Conservation (phyloP, 805 yeast species). For the Metschnikowia aberdeeniae region DNA sequence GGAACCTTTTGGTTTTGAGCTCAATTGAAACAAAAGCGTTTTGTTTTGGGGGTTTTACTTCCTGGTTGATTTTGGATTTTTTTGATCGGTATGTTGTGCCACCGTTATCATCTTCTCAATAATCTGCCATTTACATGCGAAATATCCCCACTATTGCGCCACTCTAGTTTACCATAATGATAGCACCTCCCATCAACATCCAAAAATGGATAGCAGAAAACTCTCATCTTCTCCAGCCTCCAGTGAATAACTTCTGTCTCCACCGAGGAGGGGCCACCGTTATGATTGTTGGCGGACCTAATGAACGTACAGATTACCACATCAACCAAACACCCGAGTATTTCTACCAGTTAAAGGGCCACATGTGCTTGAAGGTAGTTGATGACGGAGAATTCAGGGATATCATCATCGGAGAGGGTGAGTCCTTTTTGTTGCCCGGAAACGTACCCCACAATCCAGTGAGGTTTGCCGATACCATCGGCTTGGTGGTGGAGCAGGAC, state of each 20-base stretch:
- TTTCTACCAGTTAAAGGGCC: slow-evolving; percentile 84
- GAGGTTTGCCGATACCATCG: slow-evolving; percentile 79
- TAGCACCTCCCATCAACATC: slow-evolving; percentile 69
- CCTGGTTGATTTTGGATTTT: too few species aligned
- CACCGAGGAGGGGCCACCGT: slow-evolving; percentile 91
- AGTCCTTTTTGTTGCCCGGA: slow-evolving; percentile 80
- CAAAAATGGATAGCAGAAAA: slow-evolving; percentile 79
- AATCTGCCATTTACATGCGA: too few species aligned
- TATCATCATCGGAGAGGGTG: slow-evolving; percentile 75
- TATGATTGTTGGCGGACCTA: slow-evolving; percentile 96
- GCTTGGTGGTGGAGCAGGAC: slow-evolving; percentile 89
- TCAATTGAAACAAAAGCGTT: too few species aligned
- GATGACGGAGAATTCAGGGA: slow-evolving; percentile 67
- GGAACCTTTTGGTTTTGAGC: neutral
- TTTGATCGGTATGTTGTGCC: too few species aligned
- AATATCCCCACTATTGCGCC: neutral
- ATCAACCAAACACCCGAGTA: slow-evolving; percentile 93
- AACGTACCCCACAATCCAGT: slow-evolving; percentile 89
- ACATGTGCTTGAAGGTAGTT: slow-evolving; percentile 79
- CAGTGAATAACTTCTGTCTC: slow-evolving; percentile 86
- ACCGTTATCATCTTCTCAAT: too few species aligned
- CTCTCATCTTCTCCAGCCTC: slow-evolving; percentile 74
- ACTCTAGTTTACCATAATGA: slow-evolving; percentile 28
- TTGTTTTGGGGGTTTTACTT: too few species aligned
- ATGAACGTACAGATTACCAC: slow-evolving; percentile 89